A percentile compares a stretch with the other conserved stretches of the same genome.
Evolutionary conservation across 768 basidiomycete genomes (phyloP).

Genomic region (Lactarius evosmus): DNA sequence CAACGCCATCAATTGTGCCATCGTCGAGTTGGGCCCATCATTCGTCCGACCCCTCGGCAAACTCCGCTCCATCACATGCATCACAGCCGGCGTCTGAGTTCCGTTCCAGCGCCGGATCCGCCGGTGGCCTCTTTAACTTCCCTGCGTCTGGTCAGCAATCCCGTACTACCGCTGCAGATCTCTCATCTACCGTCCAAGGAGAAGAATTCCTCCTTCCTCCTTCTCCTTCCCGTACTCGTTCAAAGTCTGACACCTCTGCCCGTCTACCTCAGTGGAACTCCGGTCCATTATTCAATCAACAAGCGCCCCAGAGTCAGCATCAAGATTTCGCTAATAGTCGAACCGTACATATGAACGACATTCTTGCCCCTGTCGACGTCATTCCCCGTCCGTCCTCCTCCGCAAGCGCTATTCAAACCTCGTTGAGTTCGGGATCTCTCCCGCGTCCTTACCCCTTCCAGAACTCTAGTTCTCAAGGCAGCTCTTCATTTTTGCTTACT

Average conservation of each 20-base stretch:
- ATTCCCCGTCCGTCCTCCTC: constrained; percentile 24
- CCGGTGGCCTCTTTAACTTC: constrained; percentile 27
- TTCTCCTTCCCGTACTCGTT: constrained; percentile 27
- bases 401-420: constrained; percentile 24
- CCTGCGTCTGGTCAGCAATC: constrained; percentile 11
- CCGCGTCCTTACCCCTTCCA: constrained; percentile 24
- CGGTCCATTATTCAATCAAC: constrained; percentile 12
- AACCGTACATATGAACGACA: constrained; percentile 24
- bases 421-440: constrained; percentile 18
- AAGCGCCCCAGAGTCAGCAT: background rate
- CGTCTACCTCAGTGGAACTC: constrained; percentile 25
- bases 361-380: constrained; percentile 20
- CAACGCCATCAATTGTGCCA: constrained; percentile 27
- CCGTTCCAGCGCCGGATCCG: constrained; percentile 21
- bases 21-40: constrained; percentile 25
- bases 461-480: constrained; percentile 21
- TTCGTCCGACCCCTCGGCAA: constrained; percentile 31
- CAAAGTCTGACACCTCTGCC: constrained; percentile 27
- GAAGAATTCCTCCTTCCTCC: constrained; percentile 28
- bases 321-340: constrained; percentile 1
- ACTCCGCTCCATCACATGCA: constrained; percentile 23
- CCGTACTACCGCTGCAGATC: constrained; percentile 6
- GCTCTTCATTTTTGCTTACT: constrained; percentile 32
- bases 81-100: constrained; percentile 20
- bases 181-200: constrained; percentile 13